Evolutionary conservation across 768 basidiomycete species (phyloP).

Genomic region (Hygrophorus russula): DNA sequence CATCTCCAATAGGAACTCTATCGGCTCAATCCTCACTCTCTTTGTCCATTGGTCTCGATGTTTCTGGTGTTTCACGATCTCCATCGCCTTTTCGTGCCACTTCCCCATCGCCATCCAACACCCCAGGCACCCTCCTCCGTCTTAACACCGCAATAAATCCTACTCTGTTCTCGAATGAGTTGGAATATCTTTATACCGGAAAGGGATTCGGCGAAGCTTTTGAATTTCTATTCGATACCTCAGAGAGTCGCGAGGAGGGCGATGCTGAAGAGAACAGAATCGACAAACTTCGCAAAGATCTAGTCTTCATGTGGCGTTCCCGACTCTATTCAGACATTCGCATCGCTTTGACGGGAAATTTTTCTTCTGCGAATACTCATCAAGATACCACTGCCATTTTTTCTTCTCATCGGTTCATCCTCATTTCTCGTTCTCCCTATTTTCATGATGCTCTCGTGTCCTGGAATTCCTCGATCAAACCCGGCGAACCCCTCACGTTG

Average conservation of each 20-base stretch:
- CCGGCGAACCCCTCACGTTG: constrained; percentile 42
- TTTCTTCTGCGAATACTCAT: constrained; percentile 47
- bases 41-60: constrained; percentile 35
- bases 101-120: constrained; percentile 35
- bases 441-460: constrained; percentile 73
- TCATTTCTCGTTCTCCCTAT: constrained; percentile 82
- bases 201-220: constrained; percentile 82
- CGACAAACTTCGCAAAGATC: constrained; percentile 84
- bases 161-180: constrained; percentile 76
- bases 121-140: constrained; percentile 39
- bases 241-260: constrained; percentile 35
- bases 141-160: constrained; percentile 62
- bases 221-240: constrained; percentile 75
- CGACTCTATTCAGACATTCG: constrained; percentile 89
- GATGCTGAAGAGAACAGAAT: constrained; percentile 43
- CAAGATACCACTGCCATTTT: constrained; percentile 75
- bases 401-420: constrained; percentile 86
- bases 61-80: constrained; percentile 29
- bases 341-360: constrained; percentile 64
- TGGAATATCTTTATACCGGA: constrained; percentile 93
- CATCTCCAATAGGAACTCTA: constrained; percentile 36
- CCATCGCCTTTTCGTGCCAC: constrained; percentile 32
- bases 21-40: constrained; percentile 55
- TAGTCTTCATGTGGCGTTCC: constrained; percentile 95
- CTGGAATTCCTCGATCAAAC: constrained; percentile 29